phyloP scores from a whole-genome alignment of 2,329 filamentous ascomycete genomes.

The Ceratocystis albifundus region DNA sequence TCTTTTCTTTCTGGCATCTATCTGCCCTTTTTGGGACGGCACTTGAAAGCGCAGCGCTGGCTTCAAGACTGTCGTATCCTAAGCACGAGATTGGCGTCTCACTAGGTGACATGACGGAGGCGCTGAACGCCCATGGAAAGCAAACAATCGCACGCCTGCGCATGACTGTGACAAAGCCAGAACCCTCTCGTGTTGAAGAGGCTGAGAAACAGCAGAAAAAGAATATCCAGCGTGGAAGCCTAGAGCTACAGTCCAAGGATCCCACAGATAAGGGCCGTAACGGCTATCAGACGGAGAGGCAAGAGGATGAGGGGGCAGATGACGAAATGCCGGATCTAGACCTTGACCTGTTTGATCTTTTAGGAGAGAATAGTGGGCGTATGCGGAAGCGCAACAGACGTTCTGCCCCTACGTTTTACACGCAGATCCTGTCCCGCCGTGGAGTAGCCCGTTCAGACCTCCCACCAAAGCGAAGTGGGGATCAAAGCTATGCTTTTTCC shows the following conservation, averaged over 20 bases:
- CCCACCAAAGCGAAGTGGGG: not conserved
- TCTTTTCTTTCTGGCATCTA: conserved; percentile 62
- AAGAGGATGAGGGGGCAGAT: conserved; percentile 25
- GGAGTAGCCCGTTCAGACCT: conserved; percentile 6
- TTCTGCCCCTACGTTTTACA: not conserved
- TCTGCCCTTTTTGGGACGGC: conserved; percentile 65
- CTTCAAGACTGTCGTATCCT: conserved; percentile 52
- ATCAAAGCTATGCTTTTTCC: not conserved
- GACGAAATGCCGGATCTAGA: conserved; percentile 27
- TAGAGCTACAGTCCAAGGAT: not conserved
- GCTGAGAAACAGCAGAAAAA: conserved; percentile 4
- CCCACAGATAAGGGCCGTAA: not conserved
- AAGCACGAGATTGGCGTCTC: conserved; percentile 35
- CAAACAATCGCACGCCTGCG: conserved; percentile 66
- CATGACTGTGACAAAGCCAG: conserved; percentile 42
- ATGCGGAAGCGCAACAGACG: conserved; percentile 12
- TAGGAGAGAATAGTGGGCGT: conserved; percentile 1
- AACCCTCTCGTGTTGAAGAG: not conserved
- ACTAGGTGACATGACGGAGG: conserved; percentile 51
- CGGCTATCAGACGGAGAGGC: not conserved
- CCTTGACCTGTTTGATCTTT: conserved; percentile 23
- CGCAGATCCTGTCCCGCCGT: conserved; percentile 15
- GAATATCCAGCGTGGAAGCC: not conserved
- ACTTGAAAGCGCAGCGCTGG: conserved; percentile 67
- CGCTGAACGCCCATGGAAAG: conserved; percentile 63